These are phyloP conservation scores for Ramaria sp. DNA, from an alignment of 768 basidiomycete genomes.

Conservation along the genomic window DNA sequence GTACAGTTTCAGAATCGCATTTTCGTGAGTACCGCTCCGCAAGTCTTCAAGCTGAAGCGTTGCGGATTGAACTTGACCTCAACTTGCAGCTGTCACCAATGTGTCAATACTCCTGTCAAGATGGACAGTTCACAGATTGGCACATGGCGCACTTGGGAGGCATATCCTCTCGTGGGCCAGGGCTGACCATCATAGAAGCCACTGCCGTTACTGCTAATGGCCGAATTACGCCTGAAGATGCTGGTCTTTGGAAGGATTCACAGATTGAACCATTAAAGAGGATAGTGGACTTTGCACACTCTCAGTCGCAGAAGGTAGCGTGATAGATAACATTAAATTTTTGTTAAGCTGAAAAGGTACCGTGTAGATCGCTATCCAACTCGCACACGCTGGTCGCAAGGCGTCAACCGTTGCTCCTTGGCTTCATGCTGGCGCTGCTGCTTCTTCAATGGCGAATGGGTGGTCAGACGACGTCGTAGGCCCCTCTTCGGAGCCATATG, in stretches of 20 bases:
- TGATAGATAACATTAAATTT: not conserved
- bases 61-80: not conserved
- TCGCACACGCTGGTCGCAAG: conserved; percentile 73
- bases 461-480: conserved; percentile 46
- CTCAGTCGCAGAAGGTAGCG: conserved; percentile 21
- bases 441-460: conserved; percentile 32
- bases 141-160: conserved; percentile 47
- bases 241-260: conserved; percentile 29
- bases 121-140: conserved; percentile 45
- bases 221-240: conserved; percentile 57
- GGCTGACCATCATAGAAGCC: conserved; percentile 54
- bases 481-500: conserved; percentile 40
- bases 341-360: not conserved
- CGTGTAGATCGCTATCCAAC: conserved; percentile 52
- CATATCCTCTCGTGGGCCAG: conserved; percentile 43
- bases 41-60: too few species aligned
- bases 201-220: conserved; percentile 51
- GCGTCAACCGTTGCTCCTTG: conserved; percentile 55
- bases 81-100: conserved; percentile 35
- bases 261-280: conserved; percentile 30
- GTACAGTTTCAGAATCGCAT: conserved; percentile 46
- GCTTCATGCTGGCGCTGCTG: conserved; percentile 29
- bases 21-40: conserved; percentile 19
- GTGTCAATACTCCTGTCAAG: conserved; percentile 48
- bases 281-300: conserved; percentile 32